phyloP scores from a whole-genome alignment of 2,329 filamentous ascomycete species.

The Colletotrichum tanaceti region DNA sequence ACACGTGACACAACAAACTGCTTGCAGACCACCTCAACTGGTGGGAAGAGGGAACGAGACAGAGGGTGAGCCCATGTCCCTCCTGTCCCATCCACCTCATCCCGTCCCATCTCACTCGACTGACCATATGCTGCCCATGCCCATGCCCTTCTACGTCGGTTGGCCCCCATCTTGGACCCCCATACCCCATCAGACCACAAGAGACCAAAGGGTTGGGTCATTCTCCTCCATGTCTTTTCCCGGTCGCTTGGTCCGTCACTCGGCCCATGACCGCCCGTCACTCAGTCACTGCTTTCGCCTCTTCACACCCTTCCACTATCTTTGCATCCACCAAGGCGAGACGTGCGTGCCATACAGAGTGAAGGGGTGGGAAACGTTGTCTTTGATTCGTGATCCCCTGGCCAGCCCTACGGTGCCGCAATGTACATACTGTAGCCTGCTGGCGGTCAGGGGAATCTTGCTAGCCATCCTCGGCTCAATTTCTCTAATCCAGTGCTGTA shows the following conservation, averaged over 20 bases:
- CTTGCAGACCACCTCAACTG: slow-evolving; percentile 5
- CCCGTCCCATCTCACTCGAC: slow-evolving; percentile 28
- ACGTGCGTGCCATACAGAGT: slow-evolving; percentile 10
- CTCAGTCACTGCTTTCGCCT: slow-evolving; percentile 14
- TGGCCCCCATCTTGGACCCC: slow-evolving; percentile 30
- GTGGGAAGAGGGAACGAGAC: slow-evolving; percentile 13
- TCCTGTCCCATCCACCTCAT: slow-evolving; percentile 12
- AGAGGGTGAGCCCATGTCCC: slow-evolving; percentile 23
- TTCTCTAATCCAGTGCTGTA: slow-evolving; percentile 4
- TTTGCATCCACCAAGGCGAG: slow-evolving; percentile 20
- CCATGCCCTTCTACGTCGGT: slow-evolving; percentile 16
- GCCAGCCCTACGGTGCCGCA: slow-evolving; percentile 2
- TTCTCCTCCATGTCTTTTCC: slow-evolving; percentile 17
- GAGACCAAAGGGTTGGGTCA: slow-evolving; percentile 31
- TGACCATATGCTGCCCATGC: slow-evolving; percentile 22
- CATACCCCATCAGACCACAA: slow-evolving; percentile 36
- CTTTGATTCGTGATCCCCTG: background rate
- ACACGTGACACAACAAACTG: too few species aligned
- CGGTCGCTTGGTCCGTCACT: slow-evolving; percentile 13
- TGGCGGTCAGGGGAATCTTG: slow-evolving; percentile 14
- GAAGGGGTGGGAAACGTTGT: background rate
- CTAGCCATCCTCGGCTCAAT: background rate
- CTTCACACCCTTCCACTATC: slow-evolving; percentile 13
- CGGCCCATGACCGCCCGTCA: slow-evolving; percentile 26
- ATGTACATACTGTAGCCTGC: background rate